Conservation (phyloP, 164 flowering plant genomes). For the Magnolia officinalis region DNA sequence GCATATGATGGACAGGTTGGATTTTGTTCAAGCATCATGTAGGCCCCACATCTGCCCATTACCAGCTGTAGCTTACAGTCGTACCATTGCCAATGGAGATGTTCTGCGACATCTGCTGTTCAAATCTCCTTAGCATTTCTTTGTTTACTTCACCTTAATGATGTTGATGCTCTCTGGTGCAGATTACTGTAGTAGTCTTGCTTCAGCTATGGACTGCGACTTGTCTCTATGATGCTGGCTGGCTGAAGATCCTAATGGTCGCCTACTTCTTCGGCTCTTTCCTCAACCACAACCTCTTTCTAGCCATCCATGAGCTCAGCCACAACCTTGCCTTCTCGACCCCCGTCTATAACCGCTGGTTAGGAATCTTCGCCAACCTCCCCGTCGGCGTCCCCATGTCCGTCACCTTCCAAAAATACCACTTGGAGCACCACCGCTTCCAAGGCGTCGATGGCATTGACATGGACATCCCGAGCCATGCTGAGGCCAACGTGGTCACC, state of each 20-base stretch:
- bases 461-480: conserved; percentile 80
- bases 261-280: conserved; percentile 95
- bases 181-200: conserved; percentile 69
- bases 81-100: background rate
- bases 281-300: conserved; percentile 90
- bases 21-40: no score
- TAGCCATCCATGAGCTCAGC: conserved; percentile 94
- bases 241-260: conserved; percentile 63
- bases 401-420: conserved; percentile 93
- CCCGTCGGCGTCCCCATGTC: conserved; percentile 98
- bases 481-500: conserved; percentile 62
- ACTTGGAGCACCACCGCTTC: conserved; percentile 87
- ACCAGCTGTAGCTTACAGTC: no score
- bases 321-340: conserved; percentile 96
- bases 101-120: background rate
- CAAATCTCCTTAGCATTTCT: background rate
- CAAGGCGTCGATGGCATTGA: conserved; percentile 96
- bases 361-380: conserved; percentile 94
- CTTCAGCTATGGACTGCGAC: conserved; percentile 86
- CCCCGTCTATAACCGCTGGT: conserved; percentile 84
- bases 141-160: background rate
- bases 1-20: no score
- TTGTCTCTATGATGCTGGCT: conserved; percentile 47
- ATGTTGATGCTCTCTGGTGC: conserved; percentile 20
- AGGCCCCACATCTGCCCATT: no score